Evolutionary conservation across 2,329 filamentous ascomycete species (phyloP), one percentile per base, ranked within the genome.

Genomic region (Aspergillus alliaceus): DNA sequence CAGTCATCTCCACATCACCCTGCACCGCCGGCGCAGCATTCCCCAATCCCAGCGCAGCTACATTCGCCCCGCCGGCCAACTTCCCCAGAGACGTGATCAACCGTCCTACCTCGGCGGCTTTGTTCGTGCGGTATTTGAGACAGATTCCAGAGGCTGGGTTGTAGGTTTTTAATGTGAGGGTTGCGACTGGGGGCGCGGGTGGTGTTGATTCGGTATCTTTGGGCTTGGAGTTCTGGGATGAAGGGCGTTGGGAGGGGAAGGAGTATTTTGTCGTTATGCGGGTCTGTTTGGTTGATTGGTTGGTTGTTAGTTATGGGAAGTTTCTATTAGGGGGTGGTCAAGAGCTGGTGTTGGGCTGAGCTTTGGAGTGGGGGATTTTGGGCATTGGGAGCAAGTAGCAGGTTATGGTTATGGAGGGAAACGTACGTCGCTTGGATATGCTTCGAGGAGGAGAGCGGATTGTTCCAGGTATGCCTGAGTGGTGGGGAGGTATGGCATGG

Each of bases 181-280:
- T 85, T 63, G 89, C 92, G 4, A 87, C 80, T 2, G 84, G 78
- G 9, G 27, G 4, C 54, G 82, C 85, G 80, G 1, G 83, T 76
- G 59, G 24, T 29, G 82, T 63, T 58, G 27, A 62, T 57, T 47
- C 57, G n/a, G 73, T 61, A n/a, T n/a, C n/a, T n/a, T n/a, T n/a
- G 67, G 66, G 54, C 66, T 70, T 67, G 39, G 70, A 46, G 57
- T 72, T 66, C 58, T 74, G 62, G 59, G 66, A 55, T 5, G 27
- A 9, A 47, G 62, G 54, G 42, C 56, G 58, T 60, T 39, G 35
- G 59, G 60, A 66, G 14, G 74, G 71, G 72, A 93, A 86, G 72
- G 86, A 88, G 85, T 98, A 99, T 82, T 90, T 92, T 62, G 93
- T 96, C 65, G 91, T 96, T 79, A 98, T 91, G 70, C 87, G 86